These are phyloP conservation scores for Leishmania braziliensis DNA, from an alignment of 208 protist species.

Conservation along the genomic window DNA sequence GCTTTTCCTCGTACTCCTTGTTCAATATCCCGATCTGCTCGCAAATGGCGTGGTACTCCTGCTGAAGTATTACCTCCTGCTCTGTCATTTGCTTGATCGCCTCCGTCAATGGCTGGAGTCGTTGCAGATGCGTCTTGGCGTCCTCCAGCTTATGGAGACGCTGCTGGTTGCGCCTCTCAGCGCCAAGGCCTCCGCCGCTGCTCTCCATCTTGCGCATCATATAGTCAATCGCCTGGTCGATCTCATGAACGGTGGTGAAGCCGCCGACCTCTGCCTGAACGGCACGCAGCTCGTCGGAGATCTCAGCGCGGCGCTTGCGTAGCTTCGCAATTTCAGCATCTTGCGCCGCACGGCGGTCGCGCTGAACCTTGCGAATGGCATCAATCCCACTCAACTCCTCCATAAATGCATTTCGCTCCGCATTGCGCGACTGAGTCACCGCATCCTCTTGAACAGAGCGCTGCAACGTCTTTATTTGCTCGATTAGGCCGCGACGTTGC, in stretches of 20 bases:
- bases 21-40: slow-evolving; percentile 73
- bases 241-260: slow-evolving; percentile 64
- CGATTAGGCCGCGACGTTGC: slow-evolving; percentile 50
- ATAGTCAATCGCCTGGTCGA: slow-evolving; percentile 71
- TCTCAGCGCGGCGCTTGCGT: slow-evolving; percentile 57
- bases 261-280: slow-evolving; percentile 65
- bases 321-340: slow-evolving; percentile 66
- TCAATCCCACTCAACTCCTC: slow-evolving; percentile 63
- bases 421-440: slow-evolving; percentile 27
- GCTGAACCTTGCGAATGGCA: slow-evolving; percentile 42
- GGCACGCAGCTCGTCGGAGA: slow-evolving; percentile 45
- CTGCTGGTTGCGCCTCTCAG: slow-evolving; percentile 57
- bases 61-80: slow-evolving; percentile 65
- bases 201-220: slow-evolving; percentile 84
- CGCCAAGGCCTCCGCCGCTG: slow-evolving; percentile 60
- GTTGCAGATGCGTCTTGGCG: slow-evolving; percentile 67
- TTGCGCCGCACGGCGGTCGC: slow-evolving; percentile 54
- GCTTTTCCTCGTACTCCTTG: slow-evolving; percentile 56
- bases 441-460: slow-evolving; percentile 43
- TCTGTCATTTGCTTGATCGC: slow-evolving; percentile 66
- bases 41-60: slow-evolving; percentile 77
- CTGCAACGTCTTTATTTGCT: slow-evolving; percentile 69
- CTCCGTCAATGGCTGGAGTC: slow-evolving; percentile 69
- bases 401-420: slow-evolving; percentile 48
- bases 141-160: slow-evolving; percentile 67